Evolutionary conservation across 306 rosid genomes (phyloP).

Genomic region (Cicer bijugum): DNA sequence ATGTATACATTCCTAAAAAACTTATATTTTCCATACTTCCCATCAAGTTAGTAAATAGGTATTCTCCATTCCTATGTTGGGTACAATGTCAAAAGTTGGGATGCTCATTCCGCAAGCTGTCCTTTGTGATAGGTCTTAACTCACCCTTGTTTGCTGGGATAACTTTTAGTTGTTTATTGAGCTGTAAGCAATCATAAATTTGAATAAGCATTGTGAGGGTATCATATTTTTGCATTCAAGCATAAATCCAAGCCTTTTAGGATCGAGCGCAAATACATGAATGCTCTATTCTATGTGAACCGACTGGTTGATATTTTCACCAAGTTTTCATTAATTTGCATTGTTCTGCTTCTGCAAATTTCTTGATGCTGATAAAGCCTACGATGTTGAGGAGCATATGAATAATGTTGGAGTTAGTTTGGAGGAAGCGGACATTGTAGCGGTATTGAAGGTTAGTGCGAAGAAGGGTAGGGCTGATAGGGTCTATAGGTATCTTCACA

Average conservation of each 20-base stretch:
- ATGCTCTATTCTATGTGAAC: background rate
- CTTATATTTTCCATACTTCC: background rate
- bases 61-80: background rate
- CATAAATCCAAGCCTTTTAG: background rate
- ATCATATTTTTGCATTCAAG: background rate
- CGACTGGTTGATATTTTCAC: background rate
- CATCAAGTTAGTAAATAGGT: background rate
- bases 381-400: constrained; percentile 77
- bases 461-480: constrained; percentile 56
- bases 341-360: constrained; percentile 68
- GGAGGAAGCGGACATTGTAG: constrained; percentile 76
- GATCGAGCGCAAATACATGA: background rate
- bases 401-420: constrained; percentile 48
- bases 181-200: background rate
- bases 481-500: constrained; percentile 82
- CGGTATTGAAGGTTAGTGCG: constrained; percentile 67
- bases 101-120: background rate
- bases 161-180: background rate
- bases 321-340: constrained; percentile 28
- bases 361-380: constrained; percentile 73
- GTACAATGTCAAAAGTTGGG: no score
- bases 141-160: background rate
- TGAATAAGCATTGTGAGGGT: background rate
- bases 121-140: constrained; percentile 2
- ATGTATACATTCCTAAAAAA: background rate